Percentiles rank a stretch among this genome's conserved stretches.
Evolutionary conservation across 202 grass and related monocot genomes (phyloP).

Genomic region (Elaeis oleifera): DNA sequence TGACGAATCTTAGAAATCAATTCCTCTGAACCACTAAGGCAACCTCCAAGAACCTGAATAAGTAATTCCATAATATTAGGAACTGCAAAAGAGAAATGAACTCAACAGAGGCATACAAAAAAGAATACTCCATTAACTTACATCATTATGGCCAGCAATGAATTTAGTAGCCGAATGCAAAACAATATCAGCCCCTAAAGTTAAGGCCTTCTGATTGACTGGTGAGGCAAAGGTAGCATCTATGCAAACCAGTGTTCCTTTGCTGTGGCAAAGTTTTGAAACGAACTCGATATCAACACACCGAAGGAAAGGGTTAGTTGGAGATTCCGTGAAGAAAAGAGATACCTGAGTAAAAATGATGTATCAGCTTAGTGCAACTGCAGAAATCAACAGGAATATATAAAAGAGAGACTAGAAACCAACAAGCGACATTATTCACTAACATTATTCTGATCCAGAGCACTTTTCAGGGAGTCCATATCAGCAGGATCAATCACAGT

Average conservation of each 20-base stretch:
- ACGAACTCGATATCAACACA: slow-evolving; percentile 92
- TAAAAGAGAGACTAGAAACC: background rate
- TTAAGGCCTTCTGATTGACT: slow-evolving; percentile 96
- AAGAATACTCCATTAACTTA: no score
- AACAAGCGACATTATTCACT: slow-evolving; percentile 15
- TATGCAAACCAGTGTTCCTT: slow-evolving; percentile 88
- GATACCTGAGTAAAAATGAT: slow-evolving; percentile 48
- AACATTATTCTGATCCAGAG: slow-evolving; percentile 83
- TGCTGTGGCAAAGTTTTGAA: slow-evolving; percentile 88
- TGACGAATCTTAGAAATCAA: slow-evolving; percentile 80
- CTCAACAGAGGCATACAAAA: no score
- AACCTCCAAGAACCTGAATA: no score
- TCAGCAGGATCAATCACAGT: slow-evolving; percentile 95
- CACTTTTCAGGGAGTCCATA: slow-evolving; percentile 66
- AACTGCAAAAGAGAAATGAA: no score
- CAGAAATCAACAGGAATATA: background rate
- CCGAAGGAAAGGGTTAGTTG: slow-evolving; percentile 98
- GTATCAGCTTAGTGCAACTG: slow-evolving; percentile 1
- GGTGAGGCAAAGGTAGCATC: slow-evolving; percentile 97
- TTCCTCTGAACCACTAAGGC: no score
- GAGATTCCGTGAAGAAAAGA: slow-evolving; percentile 95
- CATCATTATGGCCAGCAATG: no score
- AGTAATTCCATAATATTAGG: no score
- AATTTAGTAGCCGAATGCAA: no score
- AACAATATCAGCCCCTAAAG: no score